Conservation (phyloP, 345 rosid genomes). For the Combretum micranthum region DNA sequence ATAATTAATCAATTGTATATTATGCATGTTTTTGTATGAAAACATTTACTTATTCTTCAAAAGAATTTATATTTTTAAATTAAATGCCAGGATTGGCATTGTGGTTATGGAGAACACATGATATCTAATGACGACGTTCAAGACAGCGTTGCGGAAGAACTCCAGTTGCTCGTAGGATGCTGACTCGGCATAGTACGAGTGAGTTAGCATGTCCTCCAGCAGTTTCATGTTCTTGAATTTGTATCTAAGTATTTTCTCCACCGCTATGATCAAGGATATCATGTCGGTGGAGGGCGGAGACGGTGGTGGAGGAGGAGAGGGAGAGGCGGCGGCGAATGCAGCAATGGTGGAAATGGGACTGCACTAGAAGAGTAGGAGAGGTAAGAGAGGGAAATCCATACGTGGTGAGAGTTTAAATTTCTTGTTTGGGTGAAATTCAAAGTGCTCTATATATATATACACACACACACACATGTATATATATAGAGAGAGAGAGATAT, state of each 20-base stretch:
- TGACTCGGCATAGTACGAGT: slow-evolving; percentile 36
- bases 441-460: too few species aligned
- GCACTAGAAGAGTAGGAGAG: too few species aligned
- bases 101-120: slow-evolving; percentile 45
- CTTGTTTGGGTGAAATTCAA: too few species aligned
- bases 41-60: too few species aligned
- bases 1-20: too few species aligned
- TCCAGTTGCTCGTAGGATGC: slow-evolving; percentile 65
- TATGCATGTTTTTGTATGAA: too few species aligned
- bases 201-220: slow-evolving; percentile 60
- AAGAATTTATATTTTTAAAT: too few species aligned
- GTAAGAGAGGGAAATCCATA: too few species aligned
- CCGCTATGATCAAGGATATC: slow-evolving; percentile 28
- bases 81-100: slow-evolving; percentile 41
- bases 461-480: too few species aligned
- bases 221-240: slow-evolving; percentile 36
- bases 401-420: too few species aligned
- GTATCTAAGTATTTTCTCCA: slow-evolving; percentile 52
- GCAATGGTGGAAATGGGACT: neutral
- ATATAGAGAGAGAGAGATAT: too few species aligned
- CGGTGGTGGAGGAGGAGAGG: neutral
- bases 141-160: slow-evolving; percentile 67
- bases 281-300: slow-evolving; percentile 22
- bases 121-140: slow-evolving; percentile 39
- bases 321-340: slow-evolving; percentile 1